Base-by-base conservation (phyloP, 805 yeast genomes). In the Suhomyces kilbournensis region DNA sequence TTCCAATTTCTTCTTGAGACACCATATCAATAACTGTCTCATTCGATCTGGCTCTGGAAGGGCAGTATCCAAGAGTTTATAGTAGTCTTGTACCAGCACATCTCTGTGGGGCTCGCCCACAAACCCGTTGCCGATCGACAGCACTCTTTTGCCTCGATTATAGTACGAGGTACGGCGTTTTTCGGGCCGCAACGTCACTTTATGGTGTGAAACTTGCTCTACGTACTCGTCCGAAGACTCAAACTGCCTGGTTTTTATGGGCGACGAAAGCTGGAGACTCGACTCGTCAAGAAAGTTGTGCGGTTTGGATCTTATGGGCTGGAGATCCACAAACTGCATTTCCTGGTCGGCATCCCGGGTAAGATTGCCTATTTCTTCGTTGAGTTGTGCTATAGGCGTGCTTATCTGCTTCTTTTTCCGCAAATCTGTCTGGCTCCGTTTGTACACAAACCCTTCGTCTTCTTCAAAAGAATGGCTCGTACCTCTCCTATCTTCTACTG, bases 61-160 rank as follows among this genome's bases (percentile, higher is more conserved):
- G 34, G 79, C 77, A 4, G 72, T 65, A 56, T 86, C 88, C 30
- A 88, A 65, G 60, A 83, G 84, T 60, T 85, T 86, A 64, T 79
- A 82, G 60, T 82, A 82, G 49, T 83, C 84, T 8, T 68, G 59
- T 0, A 75, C 70, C 0, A 82, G 76, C 1, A 88, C 81, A 45
- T 82, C 84, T 0, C 76, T 72, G 63, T 87, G 92, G 1, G 92
- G 92, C 28, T 77, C 78, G 0, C 85, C 88, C 2, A 73, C 75
- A 58, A 82, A 82, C 2, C 92, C 93, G 60, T 85, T 86, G 1
- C 92, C 91, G 6, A 87, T 79, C 0, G 91, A 84, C 61, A 88
- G 86, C 2, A 84, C 80, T 26, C 94, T 68, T 60, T 85, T 85
- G 7, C 94, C 94, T 32, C 94, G 71, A 49, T 79, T 78, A 39